Percentiles rank a stretch among this genome's conserved stretches.
Conservation (phyloP, 108 stramenopile species). For the Cyclotella cryptica region DNA sequence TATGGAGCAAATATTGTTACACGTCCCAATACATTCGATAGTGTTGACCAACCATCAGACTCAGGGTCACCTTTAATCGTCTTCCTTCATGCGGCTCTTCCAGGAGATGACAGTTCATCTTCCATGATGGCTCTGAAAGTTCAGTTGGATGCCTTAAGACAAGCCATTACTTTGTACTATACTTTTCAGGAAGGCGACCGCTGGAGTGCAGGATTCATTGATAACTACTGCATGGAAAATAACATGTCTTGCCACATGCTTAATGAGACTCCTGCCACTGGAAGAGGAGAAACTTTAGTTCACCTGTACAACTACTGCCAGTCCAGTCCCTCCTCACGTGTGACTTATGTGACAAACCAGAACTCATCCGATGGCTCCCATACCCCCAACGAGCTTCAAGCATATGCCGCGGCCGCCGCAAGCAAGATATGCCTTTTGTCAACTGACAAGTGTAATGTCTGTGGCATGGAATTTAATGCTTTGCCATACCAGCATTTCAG, state of each 20-base stretch:
- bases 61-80: constrained; percentile 29
- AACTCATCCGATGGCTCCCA: constrained; percentile 23
- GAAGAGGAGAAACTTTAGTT: constrained; percentile 44
- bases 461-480: constrained; percentile 49
- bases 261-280: constrained; percentile 20
- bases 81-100: constrained; percentile 44
- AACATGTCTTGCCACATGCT: constrained; percentile 40
- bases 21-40: constrained; percentile 6
- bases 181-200: constrained; percentile 32
- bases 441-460: constrained; percentile 48
- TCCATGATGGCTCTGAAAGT: constrained; percentile 36
- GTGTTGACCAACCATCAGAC: constrained; percentile 12
- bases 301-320: constrained; percentile 46
- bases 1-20: constrained; percentile 10
- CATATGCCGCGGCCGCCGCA: constrained; percentile 46
- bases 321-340: constrained; percentile 32
- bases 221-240: constrained; percentile 24
- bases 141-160: constrained; percentile 39
- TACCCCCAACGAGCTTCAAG: constrained; percentile 38
- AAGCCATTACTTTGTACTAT: constrained; percentile 42
- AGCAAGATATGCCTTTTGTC: constrained; percentile 54
- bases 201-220: constrained; percentile 20
- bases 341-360: constrained; percentile 47
- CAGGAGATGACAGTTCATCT: constrained; percentile 23
- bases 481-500: constrained; percentile 48